Evolutionary conservation across 345 rosid species (phyloP).

Genomic region (Euphorbia peplus): DNA sequence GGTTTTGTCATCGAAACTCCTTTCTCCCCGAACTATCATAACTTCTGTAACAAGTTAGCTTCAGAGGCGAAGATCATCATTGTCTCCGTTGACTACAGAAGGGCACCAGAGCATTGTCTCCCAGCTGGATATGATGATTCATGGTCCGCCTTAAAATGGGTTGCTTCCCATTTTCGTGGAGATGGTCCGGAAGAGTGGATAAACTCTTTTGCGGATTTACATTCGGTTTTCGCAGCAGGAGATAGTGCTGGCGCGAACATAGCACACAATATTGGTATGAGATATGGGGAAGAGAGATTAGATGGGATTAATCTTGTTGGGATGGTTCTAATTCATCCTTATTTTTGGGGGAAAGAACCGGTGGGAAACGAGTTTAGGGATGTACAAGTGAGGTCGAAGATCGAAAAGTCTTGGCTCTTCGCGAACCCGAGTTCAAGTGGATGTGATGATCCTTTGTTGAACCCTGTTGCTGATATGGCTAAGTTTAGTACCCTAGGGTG

Average conservation of each 20-base stretch:
- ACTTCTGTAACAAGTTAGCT: constrained; percentile 12
- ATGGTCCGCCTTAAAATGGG: constrained; percentile 26
- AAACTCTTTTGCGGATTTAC: constrained; percentile 29
- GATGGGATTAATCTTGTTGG: constrained; percentile 4
- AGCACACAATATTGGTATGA: constrained; percentile 27
- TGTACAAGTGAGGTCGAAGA: not conserved
- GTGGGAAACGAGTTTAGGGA: constrained; percentile 11
- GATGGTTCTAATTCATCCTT: constrained; percentile 22
- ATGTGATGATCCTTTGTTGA: constrained; percentile 20
- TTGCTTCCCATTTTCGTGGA: constrained; percentile 15
- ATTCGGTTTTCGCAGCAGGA: constrained; percentile 29
- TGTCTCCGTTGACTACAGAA: constrained; percentile 23
- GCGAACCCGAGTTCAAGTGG: constrained; percentile 23
- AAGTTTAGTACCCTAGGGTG: constrained; percentile 15
- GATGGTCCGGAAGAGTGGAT: constrained; percentile 36
- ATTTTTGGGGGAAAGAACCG: constrained; percentile 22
- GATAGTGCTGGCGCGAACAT: constrained; percentile 45
- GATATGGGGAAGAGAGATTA: not conserved
- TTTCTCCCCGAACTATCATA: constrained; percentile 21
- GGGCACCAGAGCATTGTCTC: constrained; percentile 22
- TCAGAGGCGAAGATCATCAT: constrained; percentile 16
- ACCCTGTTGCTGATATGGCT: constrained; percentile 16
- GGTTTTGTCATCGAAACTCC: constrained; percentile 21
- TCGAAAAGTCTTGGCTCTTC: constrained; percentile 5
- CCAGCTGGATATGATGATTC: constrained; percentile 27